Evolutionary conservation across 1,284 basidiomycete genomes (phyloP).

Genomic region (Leccinum pachyderme): DNA sequence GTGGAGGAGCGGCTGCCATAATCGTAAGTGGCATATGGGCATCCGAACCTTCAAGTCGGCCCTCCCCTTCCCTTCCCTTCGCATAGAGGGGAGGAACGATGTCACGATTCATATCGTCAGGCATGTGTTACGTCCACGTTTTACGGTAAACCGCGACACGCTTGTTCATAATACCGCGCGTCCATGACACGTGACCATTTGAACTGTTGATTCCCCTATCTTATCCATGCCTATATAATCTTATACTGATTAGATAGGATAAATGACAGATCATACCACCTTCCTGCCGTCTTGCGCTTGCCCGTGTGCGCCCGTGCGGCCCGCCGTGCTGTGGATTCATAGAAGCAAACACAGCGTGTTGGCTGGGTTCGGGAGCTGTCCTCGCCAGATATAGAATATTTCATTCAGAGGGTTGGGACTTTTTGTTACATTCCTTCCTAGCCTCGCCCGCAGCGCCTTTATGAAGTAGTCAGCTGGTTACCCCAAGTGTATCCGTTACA

Average conservation of each 20-base stretch:
- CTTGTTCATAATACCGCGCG: neutral
- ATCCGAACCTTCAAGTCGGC: neutral
- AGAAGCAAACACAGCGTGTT: neutral
- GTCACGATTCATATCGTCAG: neutral
- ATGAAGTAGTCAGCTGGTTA: neutral
- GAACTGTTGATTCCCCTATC: neutral
- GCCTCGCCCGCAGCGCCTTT: neutral
- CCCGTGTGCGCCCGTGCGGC: neutral
- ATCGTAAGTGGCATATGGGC: neutral
- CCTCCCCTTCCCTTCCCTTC: neutral
- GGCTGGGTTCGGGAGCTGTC: neutral
- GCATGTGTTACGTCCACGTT: neutral
- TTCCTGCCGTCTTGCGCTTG: neutral
- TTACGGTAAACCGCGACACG: neutral
- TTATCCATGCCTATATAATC: neutral
- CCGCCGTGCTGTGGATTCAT: neutral
- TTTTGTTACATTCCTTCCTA: neutral
- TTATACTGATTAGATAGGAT: neutral
- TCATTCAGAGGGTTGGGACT: neutral
- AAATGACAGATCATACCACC: neutral
- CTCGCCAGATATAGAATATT: neutral
- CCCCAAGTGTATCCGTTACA: neutral
- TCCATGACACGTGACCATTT: neutral
- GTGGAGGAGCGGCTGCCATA: neutral
- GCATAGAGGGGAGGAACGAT: neutral